phyloP scores from a whole-genome alignment of 495 filamentous ascomycete genomes.

The Aspergillus ostianus region DNA sequence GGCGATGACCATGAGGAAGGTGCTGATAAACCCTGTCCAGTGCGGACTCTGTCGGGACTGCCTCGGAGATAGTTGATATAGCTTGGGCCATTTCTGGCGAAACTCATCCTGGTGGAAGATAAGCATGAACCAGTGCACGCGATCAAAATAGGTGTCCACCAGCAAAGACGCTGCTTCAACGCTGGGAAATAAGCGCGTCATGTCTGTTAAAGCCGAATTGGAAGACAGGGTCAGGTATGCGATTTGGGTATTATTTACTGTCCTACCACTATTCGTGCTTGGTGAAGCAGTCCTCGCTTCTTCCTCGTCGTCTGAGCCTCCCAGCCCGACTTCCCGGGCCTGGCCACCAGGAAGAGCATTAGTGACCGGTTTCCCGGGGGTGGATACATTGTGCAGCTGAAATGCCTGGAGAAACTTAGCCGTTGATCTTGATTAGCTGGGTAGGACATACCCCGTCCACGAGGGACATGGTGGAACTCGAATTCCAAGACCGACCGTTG shows the following conservation, averaged over 20 bases:
- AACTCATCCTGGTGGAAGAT: slow-evolving; percentile 40
- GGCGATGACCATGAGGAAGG: slow-evolving; percentile 30
- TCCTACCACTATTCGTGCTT: not conserved
- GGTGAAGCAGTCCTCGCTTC: not conserved
- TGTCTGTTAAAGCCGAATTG: too few species aligned
- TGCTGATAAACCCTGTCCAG: slow-evolving; percentile 13
- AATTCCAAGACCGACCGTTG: slow-evolving; percentile 8
- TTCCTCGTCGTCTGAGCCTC: not conserved
- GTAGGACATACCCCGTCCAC: slow-evolving; percentile 22
- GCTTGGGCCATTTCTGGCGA: slow-evolving; percentile 24
- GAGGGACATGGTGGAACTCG: slow-evolving; percentile 32
- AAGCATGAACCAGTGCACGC: slow-evolving; percentile 40
- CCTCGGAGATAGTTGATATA: too few species aligned
- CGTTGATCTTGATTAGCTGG: not conserved
- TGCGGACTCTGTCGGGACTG: too few species aligned
- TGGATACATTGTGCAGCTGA: slow-evolving; percentile 21
- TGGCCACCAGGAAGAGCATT: slow-evolving; percentile 26
- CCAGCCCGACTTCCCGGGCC: not conserved
- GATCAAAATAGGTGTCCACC: slow-evolving; percentile 38
- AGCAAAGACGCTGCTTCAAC: slow-evolving; percentile 23
- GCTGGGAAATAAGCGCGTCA: slow-evolving; percentile 6
- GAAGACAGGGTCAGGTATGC: not conserved
- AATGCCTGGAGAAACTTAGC: slow-evolving; percentile 20
- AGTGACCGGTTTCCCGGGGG: slow-evolving; percentile 15
- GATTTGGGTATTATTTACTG: not conserved